These are phyloP conservation scores for Puccinia triticina DNA, from an alignment of 1,284 basidiomycete genomes.

Conservation along the genomic window DNA sequence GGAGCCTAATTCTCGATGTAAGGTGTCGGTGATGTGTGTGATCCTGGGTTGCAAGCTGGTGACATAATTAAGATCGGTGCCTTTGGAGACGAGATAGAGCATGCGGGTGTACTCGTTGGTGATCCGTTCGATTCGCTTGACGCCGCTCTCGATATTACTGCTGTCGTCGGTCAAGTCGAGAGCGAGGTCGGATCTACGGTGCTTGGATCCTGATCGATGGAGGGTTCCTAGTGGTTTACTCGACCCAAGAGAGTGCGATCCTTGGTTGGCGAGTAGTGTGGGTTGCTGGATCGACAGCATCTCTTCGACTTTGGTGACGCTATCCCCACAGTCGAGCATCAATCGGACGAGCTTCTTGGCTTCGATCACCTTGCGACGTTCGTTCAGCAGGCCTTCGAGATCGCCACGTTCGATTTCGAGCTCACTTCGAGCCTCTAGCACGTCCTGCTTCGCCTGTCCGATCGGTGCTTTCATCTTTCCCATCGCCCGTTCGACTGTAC, in stretches of 20 bases:
- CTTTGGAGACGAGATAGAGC: conserved; percentile 49
- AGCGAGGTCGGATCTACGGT: conserved; percentile 4
- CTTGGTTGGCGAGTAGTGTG: not conserved
- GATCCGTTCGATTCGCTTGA: conserved; percentile 40
- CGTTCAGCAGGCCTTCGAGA: conserved; percentile 32
- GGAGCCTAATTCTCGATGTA: conserved; percentile 36
- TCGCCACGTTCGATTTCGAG: conserved; percentile 20
- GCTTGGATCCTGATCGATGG: conserved; percentile 13
- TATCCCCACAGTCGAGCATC: conserved; percentile 48
- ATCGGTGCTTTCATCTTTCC: conserved; percentile 46
- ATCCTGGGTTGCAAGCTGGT: conserved; percentile 36
- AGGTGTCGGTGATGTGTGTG: conserved; percentile 38
- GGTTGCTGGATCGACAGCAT: conserved; percentile 37
- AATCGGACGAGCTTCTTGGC: conserved; percentile 46
- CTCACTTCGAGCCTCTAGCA: conserved; percentile 7
- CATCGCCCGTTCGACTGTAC: conserved; percentile 61
- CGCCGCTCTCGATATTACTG: conserved; percentile 20
- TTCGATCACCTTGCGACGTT: conserved; percentile 40
- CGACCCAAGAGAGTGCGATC: not conserved
- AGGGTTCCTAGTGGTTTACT: not conserved
- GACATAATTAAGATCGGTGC: conserved; percentile 24
- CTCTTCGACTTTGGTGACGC: conserved; percentile 40
- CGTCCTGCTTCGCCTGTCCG: conserved; percentile 7
- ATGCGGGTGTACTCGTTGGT: conserved; percentile 41
- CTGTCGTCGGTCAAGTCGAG: conserved; percentile 26